Percentiles rank a stretch among this genome's conserved stretches.
Evolutionary conservation across 1,139 yeast genomes (phyloP).

Genomic region (Taphrina wiesneri): DNA sequence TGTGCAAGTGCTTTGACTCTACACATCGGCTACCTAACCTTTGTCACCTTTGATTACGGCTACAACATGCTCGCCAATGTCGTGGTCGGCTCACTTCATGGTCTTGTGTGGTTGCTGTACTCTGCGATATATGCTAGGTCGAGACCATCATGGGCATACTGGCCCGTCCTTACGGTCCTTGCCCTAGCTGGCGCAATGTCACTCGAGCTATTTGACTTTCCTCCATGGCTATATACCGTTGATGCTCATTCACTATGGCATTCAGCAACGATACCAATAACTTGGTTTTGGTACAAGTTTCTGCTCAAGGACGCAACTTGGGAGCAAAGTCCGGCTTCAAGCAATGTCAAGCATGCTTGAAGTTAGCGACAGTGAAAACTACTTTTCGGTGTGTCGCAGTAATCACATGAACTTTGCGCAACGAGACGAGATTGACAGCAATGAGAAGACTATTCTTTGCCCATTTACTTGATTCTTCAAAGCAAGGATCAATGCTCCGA

Average conservation of each 20-base stretch:
- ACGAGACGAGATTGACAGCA: no score
- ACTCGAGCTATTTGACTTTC: constrained; percentile 84
- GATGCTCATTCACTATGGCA: constrained; percentile 87
- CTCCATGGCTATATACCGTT: constrained; percentile 62
- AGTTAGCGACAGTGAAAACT: no score
- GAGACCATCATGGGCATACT: constrained; percentile 49
- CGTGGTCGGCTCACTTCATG: constrained; percentile 71
- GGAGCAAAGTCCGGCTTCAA: constrained; percentile 36
- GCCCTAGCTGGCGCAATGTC: constrained; percentile 72
- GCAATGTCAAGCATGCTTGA: constrained; percentile 42
- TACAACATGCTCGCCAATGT: constrained; percentile 94
- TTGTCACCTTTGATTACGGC: constrained; percentile 79
- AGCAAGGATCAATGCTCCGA: no score
- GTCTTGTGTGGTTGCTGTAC: constrained; percentile 54
- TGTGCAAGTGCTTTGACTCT: constrained; percentile 57
- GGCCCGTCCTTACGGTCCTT: constrained; percentile 56
- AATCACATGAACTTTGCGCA: no score
- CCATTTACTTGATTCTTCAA: no score
- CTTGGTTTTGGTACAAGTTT: constrained; percentile 35
- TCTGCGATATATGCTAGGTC: constrained; percentile 41
- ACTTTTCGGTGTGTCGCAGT: no score
- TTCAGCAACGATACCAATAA: constrained; percentile 68
- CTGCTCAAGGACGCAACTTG: constrained; percentile 18
- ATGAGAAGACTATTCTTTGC: no score
- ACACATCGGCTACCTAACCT: constrained; percentile 67